Evolutionary conservation across 2,329 filamentous ascomycete genomes (phyloP), one percentile per base, ranked within the genome.

Genomic region (Stachybotrys chartarum): DNA sequence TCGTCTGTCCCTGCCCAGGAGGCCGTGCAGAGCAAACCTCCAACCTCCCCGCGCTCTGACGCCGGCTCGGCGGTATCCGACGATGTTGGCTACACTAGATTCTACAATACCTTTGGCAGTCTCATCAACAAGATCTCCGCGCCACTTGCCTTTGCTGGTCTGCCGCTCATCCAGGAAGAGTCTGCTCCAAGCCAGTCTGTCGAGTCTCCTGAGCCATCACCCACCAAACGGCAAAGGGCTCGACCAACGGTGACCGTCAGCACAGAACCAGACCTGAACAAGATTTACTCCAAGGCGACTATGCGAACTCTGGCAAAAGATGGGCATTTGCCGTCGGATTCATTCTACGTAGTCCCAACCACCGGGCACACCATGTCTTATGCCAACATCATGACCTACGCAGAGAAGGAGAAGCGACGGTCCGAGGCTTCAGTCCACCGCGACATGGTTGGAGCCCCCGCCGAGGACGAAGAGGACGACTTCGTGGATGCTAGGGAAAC

Each of bases 291-390:
- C 46, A 86, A 85, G 61, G 91, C 93, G 12, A 90, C 93, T 4
- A 80, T 97, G 54, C 83, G 87, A 53, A 90, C 92, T 1, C 80
- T 96, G 47, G 80, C 84, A 18, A 85, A 89, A 55, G 86, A 87
- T 32, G 84, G 83, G 0, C 80, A 85, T 31, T 79, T 80, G 16
- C 75, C 82, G 16, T 82, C 79, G 56, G 88, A 89, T 63, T 94
- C 89, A 8, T 99, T 99, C 74, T 97, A 97, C 68, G 88, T 97
- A 1, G 94, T 99, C 1, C 94, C 93, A 5, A 89, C 90, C 0
- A 91, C 89, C 17, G 93, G 94, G 6, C 91, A 93, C 60, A 97
- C 91, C 3, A 87, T 92, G 57, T 94, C 91, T 0, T 99, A 97
- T 66, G 92, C 94, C 49, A 91, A 88, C 59, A 97, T 99, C 53